phyloP scores from a whole-genome alignment of 2,329 filamentous ascomycete species.

The Fusarium zealandicum region DNA sequence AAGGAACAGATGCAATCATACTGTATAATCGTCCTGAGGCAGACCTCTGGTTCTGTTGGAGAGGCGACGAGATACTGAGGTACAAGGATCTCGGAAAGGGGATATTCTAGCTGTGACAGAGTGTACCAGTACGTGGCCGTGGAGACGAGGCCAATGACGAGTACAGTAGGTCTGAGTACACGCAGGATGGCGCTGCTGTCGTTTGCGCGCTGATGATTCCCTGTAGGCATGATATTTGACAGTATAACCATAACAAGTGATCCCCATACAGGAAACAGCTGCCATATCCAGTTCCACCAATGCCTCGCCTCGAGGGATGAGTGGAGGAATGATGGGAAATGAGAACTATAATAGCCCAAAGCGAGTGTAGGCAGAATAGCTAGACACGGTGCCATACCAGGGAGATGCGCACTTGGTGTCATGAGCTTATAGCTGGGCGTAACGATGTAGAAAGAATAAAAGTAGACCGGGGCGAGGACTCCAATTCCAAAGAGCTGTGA shows the following conservation, averaged over 20 bases:
- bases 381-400: slow-evolving; percentile 11
- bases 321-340: slow-evolving; percentile 33
- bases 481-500: slow-evolving; percentile 38
- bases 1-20: slow-evolving; percentile 41
- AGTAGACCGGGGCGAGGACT: slow-evolving; percentile 32
- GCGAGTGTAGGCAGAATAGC: slow-evolving; percentile 32
- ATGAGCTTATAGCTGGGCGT: slow-evolving; percentile 27
- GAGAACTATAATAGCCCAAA: slow-evolving; percentile 29
- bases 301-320: slow-evolving; percentile 31
- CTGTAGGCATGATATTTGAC: neutral
- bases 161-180: slow-evolving; percentile 5
- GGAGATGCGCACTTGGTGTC: slow-evolving; percentile 6
- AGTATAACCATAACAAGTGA: slow-evolving; percentile 27
- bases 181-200: neutral
- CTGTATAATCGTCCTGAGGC: slow-evolving; percentile 37
- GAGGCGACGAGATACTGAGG: slow-evolving; percentile 34
- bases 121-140: slow-evolving; percentile 33
- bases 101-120: neutral
- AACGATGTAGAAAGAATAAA: slow-evolving; percentile 35
- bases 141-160: slow-evolving; percentile 3
- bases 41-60: slow-evolving; percentile 18
- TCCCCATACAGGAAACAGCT: slow-evolving; percentile 40
- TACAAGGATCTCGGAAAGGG: slow-evolving; percentile 29
- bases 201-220: accelerated
- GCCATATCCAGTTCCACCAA: slow-evolving; percentile 46